phyloP scores from a whole-genome alignment of 2,329 filamentous ascomycete species.

The Fusarium ambrosium region DNA sequence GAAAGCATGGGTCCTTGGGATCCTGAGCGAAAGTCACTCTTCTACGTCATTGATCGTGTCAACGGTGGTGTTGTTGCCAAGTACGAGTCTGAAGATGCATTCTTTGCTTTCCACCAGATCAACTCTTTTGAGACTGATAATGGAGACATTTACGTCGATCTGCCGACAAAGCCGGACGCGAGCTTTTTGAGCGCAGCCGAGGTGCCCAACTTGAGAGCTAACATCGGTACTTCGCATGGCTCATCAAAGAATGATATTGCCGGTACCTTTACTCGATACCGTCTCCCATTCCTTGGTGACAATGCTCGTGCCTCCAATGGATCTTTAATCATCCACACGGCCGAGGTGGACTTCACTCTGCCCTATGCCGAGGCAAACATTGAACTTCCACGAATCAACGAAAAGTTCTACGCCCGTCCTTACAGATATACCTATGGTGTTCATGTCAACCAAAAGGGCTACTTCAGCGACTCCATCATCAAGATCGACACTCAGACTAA shows the following conservation, averaged over 20 bases:
- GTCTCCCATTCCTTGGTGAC: conserved; percentile 7
- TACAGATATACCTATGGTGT: conserved; percentile 23
- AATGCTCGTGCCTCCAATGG: background rate
- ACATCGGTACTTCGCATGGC: conserved; percentile 6
- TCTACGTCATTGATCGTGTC: conserved; percentile 20
- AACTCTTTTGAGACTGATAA: conserved; percentile 17
- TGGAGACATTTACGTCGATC: conserved; percentile 21
- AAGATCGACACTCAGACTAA: conserved; percentile 26
- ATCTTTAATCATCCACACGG: conserved; percentile 2
- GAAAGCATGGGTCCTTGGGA: conserved; percentile 11
- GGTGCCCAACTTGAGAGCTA: conserved; percentile 15
- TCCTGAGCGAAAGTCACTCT: conserved; percentile 10
- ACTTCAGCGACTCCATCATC: conserved; percentile 28
- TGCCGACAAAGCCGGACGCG: conserved; percentile 11
- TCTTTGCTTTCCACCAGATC: conserved; percentile 21
- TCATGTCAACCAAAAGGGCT: conserved; percentile 7
- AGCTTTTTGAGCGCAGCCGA: conserved; percentile 8
- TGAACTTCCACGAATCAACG: conserved; percentile 20
- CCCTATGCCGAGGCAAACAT: conserved; percentile 12
- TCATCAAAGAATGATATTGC: conserved; percentile 9
- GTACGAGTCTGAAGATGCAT: conserved; percentile 13
- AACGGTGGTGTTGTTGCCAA: conserved; percentile 16
- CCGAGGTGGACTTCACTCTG: conserved; percentile 13
- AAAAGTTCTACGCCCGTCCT: background rate
- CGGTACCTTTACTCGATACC: conserved; percentile 18